Evolutionary conservation across 305 asterid genomes (phyloP).

Genomic region (Solanum hybrid): DNA sequence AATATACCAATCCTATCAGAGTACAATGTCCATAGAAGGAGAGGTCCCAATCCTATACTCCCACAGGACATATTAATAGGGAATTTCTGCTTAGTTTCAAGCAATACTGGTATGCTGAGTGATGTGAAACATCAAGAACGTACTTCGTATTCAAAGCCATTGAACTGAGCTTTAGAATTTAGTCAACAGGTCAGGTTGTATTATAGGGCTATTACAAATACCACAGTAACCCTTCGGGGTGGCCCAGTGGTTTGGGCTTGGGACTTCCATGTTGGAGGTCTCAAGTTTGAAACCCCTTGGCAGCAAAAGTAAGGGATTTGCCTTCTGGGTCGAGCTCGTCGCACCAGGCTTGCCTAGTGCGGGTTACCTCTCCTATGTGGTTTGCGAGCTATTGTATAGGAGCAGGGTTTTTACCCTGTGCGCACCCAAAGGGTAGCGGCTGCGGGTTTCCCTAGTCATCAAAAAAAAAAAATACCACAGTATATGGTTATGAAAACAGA

Average conservation of each 20-base stretch:
- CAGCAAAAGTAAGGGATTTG: too few relatives aligned
- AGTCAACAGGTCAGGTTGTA: not conserved
- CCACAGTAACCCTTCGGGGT: not conserved
- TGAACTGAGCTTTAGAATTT: not conserved
- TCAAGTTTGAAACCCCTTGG: too few relatives aligned
- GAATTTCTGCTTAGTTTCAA: not conserved
- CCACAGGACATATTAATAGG: not conserved
- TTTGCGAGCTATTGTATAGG: too few relatives aligned
- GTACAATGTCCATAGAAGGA: not conserved
- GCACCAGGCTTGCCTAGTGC: too few relatives aligned
- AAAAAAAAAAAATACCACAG: not conserved
- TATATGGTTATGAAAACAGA: not conserved
- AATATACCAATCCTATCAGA: not conserved
- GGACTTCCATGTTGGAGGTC: too few relatives aligned
- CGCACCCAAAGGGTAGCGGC: too few relatives aligned
- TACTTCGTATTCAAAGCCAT: not conserved
- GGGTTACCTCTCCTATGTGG: too few relatives aligned
- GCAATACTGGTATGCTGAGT: not conserved
- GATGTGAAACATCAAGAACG: not conserved
- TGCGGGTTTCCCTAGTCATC: too few relatives aligned
- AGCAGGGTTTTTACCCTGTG: too few relatives aligned
- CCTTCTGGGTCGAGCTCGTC: too few relatives aligned
- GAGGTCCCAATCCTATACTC: not conserved
- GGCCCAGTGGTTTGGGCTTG: too few relatives aligned
- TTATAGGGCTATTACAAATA: not conserved